Conservation (phyloP, 2,329 filamentous ascomycete species). For the Zasmidium citrigriseum region DNA sequence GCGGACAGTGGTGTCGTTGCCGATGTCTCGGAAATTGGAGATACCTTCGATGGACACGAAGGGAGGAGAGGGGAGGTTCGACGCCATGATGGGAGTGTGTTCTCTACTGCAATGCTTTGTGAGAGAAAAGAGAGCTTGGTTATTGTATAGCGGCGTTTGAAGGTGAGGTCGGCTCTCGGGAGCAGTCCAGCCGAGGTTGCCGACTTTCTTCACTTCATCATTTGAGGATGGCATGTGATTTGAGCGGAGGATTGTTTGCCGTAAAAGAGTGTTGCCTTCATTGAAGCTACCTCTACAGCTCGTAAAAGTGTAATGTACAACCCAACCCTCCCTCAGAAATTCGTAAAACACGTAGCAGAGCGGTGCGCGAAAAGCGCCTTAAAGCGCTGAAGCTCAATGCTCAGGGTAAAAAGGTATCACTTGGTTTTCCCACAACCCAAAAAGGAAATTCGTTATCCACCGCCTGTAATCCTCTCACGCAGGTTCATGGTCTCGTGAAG, state of each 20-base stretch:
- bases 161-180: not conserved
- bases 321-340: not conserved
- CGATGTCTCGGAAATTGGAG: conserved; percentile 68
- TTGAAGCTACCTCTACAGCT: not conserved
- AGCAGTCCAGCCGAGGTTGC: not conserved
- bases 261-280: not conserved
- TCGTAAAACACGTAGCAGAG: not conserved
- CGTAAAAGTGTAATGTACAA: not conserved
- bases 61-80: conserved; percentile 30
- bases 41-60: conserved; percentile 56
- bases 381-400: not conserved
- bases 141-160: not conserved
- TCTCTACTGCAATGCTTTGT: not conserved
- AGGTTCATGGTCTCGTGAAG: not conserved
- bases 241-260: too few species aligned
- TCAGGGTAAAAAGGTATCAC: not conserved
- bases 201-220: not conserved
- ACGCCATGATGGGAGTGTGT: conserved; percentile 9
- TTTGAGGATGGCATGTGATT: too few species aligned
- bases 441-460: not conserved
- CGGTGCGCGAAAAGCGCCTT: too few species aligned
- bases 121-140: too few species aligned
- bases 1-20: conserved; percentile 48
- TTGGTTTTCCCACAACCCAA: not conserved
- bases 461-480: not conserved